Percentiles rank a stretch among this genome's conserved stretches.
phyloP scores from a whole-genome alignment of 75 land plant species.

The Isoetes taiwanensis region DNA sequence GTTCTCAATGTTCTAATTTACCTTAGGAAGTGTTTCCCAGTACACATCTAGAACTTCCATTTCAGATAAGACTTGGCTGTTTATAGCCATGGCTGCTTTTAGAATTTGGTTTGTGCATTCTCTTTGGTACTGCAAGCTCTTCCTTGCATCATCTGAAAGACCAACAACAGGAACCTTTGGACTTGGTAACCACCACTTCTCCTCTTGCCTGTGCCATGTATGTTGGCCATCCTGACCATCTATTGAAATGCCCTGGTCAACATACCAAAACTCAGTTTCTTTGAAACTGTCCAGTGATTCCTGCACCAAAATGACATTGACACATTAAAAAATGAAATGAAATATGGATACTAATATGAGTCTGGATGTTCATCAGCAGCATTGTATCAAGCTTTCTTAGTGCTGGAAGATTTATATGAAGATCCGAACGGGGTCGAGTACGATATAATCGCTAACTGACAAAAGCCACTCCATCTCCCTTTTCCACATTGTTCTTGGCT shows the following conservation, averaged over 20 bases:
- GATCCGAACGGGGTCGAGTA: slow-evolving; percentile 65
- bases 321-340: neutral
- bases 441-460: slow-evolving; percentile 59
- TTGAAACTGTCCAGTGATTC: slow-evolving; percentile 51
- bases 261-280: slow-evolving; percentile 75
- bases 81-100: slow-evolving; percentile 85
- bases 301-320: slow-evolving; percentile 17
- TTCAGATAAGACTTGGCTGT: slow-evolving; percentile 67
- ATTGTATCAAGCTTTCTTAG: slow-evolving; percentile 63
- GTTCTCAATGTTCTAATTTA: no score
- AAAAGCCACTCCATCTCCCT: slow-evolving; percentile 72
- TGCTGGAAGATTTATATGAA: slow-evolving; percentile 66
- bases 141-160: slow-evolving; percentile 46
- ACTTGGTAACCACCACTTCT: slow-evolving; percentile 89
- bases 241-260: slow-evolving; percentile 32
- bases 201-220: slow-evolving; percentile 39
- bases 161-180: slow-evolving; percentile 61
- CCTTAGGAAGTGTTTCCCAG: slow-evolving; percentile 79
- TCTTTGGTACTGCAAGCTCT: slow-evolving; percentile 54
- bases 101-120: slow-evolving; percentile 67
- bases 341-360: neutral
- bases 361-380: slow-evolving; percentile 52
- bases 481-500: slow-evolving; percentile 45
- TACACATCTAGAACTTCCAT: slow-evolving; percentile 86
- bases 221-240: slow-evolving; percentile 25